Base-by-base conservation (phyloP, 768 basidiomycete genomes). In the Pleurotus cornucopiae region DNA sequence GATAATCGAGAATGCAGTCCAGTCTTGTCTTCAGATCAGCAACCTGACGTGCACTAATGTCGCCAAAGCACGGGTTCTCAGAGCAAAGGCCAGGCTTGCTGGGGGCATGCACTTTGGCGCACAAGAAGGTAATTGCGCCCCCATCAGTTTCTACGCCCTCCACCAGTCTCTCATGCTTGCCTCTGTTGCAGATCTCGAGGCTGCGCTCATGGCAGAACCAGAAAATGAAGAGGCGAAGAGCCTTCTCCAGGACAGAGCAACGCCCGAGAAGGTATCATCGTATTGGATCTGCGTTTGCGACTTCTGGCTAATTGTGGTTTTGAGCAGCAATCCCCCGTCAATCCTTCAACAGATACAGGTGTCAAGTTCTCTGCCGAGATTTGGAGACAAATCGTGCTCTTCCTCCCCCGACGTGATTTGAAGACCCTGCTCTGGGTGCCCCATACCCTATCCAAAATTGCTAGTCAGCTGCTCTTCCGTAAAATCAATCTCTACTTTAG, bases 1-100 rank as follows among this genome's bases (percentile, higher is more conserved):
- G 7, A 74, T 82, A 62, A 80, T 88, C 70, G 87, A 89, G 73
- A 89, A 88, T 66, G 85, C 84, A 46, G 83, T 87, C 57, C 84
- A 87, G 67, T 87, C 86, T 3, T 84, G 84, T 60, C 73, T 89
- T 41, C 77, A 81, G 60, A 76, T 88, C 49, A 72, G 77, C 14
- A 78, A 79, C 9, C 71, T 83, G 43, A 73, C 78, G 40, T 67
- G 79, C 7, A 73, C 76, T 63, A 81, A 76, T 51, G 68, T 80
- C 6, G 80, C 83, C 18, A 81, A 78, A 63, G 85, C 85, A 51
- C 79, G 83, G 58, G 75, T 89, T 43, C 66, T 89, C 48, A 79
- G 87, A 20, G 88, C 85, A n/a, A 81, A 81, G 70, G 77, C 79
- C 57, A 78, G 85, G 60, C 73, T 86, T n/a, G 74, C 80, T 5